Evolutionary conservation across 805 yeast genomes (phyloP).

Genomic region (Lachancea sp.): DNA sequence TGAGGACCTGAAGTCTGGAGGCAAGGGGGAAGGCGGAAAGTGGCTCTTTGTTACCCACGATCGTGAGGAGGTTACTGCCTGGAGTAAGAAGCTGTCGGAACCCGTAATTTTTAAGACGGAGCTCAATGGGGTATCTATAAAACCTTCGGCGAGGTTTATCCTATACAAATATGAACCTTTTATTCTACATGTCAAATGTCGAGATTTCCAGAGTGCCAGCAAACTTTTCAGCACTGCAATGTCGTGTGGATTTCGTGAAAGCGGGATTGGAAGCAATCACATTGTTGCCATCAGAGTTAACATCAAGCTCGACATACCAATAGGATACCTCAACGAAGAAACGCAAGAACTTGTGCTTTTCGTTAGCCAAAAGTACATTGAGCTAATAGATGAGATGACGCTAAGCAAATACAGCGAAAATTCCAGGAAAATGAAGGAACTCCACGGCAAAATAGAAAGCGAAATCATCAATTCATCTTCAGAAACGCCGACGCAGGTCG

Average conservation of each 20-base stretch:
- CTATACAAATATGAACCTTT: constrained; percentile 80
- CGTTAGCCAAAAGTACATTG: constrained; percentile 48
- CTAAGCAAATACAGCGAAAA: constrained; percentile 63
- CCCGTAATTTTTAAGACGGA: constrained; percentile 8
- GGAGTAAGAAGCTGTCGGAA: constrained; percentile 38
- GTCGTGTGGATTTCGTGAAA: constrained; percentile 81
- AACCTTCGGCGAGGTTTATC: constrained; percentile 43
- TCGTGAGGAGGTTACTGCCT: constrained; percentile 38
- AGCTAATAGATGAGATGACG: constrained; percentile 48
- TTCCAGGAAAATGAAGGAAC: constrained; percentile 44
- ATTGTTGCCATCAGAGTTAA: constrained; percentile 68
- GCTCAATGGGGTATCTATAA: constrained; percentile 1
- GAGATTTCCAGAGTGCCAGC: constrained; percentile 53
- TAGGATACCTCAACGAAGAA: constrained; percentile 46
- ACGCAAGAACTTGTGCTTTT: constrained; percentile 34
- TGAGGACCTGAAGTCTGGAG: constrained; percentile 48
- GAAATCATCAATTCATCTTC: constrained; percentile 22
- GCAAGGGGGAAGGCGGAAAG: constrained; percentile 78
- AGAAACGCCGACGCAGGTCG: constrained; percentile 3
- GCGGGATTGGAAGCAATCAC: constrained; percentile 76
- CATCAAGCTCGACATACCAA: constrained; percentile 68
- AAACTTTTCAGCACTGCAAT: constrained; percentile 62
- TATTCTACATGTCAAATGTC: constrained; percentile 76
- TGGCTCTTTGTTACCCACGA: constrained; percentile 82
- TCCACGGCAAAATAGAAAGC: constrained; percentile 39